These are phyloP conservation scores for Closterium sp. DNA, from an alignment of 139 green algal genomes.

Conservation along the genomic window DNA sequence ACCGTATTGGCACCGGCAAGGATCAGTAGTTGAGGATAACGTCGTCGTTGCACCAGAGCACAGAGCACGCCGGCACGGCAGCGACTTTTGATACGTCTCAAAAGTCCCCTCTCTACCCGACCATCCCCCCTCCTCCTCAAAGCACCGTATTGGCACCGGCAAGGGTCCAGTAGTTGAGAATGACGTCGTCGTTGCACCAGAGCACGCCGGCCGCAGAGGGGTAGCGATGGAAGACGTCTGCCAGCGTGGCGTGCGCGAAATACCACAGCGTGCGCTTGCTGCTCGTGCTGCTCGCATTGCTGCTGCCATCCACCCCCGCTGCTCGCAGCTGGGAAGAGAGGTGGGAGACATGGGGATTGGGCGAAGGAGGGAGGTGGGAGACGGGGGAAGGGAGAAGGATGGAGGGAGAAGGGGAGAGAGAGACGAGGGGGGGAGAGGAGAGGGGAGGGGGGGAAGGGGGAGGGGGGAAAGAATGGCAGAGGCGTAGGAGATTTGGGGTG, in stretches of 20 bases:
- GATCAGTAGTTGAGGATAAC: no score
- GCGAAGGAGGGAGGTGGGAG: background rate
- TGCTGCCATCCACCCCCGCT: background rate
- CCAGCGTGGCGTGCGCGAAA: background rate
- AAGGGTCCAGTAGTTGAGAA: constrained; percentile 19
- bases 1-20: no score
- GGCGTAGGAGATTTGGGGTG: no score
- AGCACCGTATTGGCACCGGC: background rate
- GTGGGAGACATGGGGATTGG: no score
- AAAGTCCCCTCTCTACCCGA: background rate
- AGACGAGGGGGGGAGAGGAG: background rate
- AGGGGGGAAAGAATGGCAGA: background rate
- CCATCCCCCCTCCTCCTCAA: background rate
- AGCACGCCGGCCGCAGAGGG: background rate
- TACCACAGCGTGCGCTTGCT: background rate
- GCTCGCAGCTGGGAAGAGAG: background rate
- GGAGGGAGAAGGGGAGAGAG: background rate
- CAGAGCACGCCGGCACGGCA: no score
- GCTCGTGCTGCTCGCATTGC: background rate
- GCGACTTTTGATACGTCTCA: no score
- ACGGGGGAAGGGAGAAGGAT: background rate
- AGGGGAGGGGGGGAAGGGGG: background rate
- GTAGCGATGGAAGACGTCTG: background rate
- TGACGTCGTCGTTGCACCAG: constrained; percentile 13
- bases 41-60: no score